phyloP scores from a whole-genome alignment of 768 basidiomycete species.

The Boletus rex-veris region DNA sequence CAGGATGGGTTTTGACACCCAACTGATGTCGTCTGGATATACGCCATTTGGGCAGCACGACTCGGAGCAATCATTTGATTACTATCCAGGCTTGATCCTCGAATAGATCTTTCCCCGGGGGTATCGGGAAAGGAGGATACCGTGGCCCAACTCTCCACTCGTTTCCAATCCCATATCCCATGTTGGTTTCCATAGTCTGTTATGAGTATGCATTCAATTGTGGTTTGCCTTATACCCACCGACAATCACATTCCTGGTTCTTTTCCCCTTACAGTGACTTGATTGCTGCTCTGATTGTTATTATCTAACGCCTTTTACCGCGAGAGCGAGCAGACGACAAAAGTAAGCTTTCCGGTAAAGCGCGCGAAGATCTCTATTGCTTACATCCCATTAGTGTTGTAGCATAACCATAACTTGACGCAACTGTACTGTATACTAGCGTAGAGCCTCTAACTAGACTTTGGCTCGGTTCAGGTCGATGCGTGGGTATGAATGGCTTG shows the following conservation, averaged over 20 bases:
- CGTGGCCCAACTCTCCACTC: neutral
- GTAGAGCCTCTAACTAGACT: neutral
- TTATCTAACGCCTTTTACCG: conserved; percentile 4
- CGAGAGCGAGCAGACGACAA: conserved; percentile 1
- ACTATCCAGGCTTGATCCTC: conserved; percentile 26
- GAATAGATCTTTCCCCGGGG: conserved; percentile 14
- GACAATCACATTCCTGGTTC: neutral
- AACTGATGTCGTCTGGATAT: conserved; percentile 25
- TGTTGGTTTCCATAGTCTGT: conserved; percentile 2
- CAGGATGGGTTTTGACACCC: conserved; percentile 23
- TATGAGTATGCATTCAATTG: conserved; percentile 12
- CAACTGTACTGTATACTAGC: conserved; percentile 21
- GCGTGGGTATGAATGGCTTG: conserved; percentile 23
- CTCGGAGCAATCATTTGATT: conserved; percentile 27
- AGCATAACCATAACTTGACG: conserved; percentile 18
- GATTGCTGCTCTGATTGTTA: neutral
- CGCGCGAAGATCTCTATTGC: neutral
- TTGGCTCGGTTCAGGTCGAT: neutral
- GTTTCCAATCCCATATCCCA: neutral
- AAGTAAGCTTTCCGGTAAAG: conserved; percentile 10
- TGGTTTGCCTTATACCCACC: conserved; percentile 17
- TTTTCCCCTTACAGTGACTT: neutral
- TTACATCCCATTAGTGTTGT: conserved; percentile 18
- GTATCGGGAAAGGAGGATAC: neutral
- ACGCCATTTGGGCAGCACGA: conserved; percentile 29